Evolutionary conservation across 805 yeast genomes (phyloP), one percentile per base, ranked within the genome.

Genomic region (Monosporozyma siamensis): DNA sequence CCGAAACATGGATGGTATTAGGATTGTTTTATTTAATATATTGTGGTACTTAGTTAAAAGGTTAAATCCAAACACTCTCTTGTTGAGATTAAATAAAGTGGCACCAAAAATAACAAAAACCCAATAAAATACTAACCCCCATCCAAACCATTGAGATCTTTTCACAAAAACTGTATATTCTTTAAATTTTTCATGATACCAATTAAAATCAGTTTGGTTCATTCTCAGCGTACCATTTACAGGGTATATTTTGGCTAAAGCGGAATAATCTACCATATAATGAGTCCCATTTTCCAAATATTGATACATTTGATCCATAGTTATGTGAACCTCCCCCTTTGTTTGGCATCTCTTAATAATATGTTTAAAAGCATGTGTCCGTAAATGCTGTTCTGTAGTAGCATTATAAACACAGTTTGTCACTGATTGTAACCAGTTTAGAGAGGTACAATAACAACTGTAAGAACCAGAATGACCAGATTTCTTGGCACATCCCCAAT

Each of bases 71-170:
- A 61, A 34, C 27, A 56, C 45, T 35, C 46, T 57, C 30, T 49
- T 52, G 26, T 47, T 43, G 17, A 64, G 31, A 43, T 66, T 64
- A 39, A 51, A 41, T 1, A 65, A 7, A 2, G 68, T 59, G 0
- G 63, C 64, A 1, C 65, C 29, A 0, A 54, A 34, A 21, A 70
- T 40, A 12, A 70, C 48, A 5, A 59, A 52, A 0, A 54, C 55
- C 74, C 74, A 70, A 43, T 57, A 70, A 44, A 66, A 66, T 21
- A 68, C 56, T 30, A 58, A 52, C n/a, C 73, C 75, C 74, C 74
- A 70, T 9, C 71, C 72, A 40, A 63, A 63, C 53, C 68, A 61
- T 45, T 64, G 70, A 15, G 70, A 64, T 38, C 66, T 55, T 21
- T 58, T 45, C 7, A 69, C 68, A 26, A 63, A 65, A 5, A 61